A percentile compares a stretch with the other conserved stretches of the same genome.
Evolutionary conservation across 495 filamentous ascomycete genomes (phyloP).

Genomic region (Patellaria atrata): DNA sequence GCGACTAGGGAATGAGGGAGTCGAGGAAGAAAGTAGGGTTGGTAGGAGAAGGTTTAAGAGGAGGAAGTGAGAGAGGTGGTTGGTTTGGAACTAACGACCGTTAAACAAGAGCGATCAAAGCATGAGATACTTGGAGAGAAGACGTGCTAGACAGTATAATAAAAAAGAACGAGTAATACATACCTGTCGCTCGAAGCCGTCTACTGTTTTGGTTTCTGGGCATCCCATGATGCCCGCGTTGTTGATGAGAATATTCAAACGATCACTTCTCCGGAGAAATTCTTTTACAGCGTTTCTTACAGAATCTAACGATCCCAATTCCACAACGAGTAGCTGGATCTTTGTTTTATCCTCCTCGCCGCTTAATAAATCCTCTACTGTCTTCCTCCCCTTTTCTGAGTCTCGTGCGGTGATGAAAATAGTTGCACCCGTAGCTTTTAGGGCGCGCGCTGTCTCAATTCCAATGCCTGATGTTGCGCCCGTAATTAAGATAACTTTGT

Average conservation of each 20-base stretch:
- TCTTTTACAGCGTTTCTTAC: slow-evolving; percentile 14
- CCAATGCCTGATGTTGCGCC: slow-evolving; percentile 41
- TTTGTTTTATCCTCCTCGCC: slow-evolving; percentile 13
- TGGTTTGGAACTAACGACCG: slow-evolving; percentile 38
- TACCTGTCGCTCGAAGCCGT: slow-evolving; percentile 34
- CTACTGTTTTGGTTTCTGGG: slow-evolving; percentile 29
- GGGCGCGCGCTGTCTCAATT: slow-evolving; percentile 34
- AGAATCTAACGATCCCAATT: slow-evolving; percentile 14
- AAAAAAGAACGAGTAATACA: no score
- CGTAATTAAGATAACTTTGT: slow-evolving; percentile 38
- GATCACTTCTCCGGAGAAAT: slow-evolving; percentile 12
- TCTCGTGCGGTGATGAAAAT: slow-evolving; percentile 33
- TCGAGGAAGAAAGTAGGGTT: slow-evolving; percentile 28
- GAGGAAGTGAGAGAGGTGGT: slow-evolving; percentile 39
- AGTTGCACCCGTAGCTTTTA: slow-evolving; percentile 34
- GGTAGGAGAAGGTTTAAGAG: slow-evolving; percentile 37
- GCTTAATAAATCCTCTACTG: slow-evolving; percentile 14
- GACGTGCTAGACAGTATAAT: no score
- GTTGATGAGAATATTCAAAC: slow-evolving; percentile 21
- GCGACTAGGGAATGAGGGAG: slow-evolving; percentile 32
- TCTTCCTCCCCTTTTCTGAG: slow-evolving; percentile 25
- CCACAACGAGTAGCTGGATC: slow-evolving; percentile 26
- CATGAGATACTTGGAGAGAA: no score
- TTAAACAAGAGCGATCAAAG: no score
- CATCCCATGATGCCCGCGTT: slow-evolving; percentile 32